Evolutionary conservation across 331 rosid species (phyloP).

Genomic region (Saraca asoca): DNA sequence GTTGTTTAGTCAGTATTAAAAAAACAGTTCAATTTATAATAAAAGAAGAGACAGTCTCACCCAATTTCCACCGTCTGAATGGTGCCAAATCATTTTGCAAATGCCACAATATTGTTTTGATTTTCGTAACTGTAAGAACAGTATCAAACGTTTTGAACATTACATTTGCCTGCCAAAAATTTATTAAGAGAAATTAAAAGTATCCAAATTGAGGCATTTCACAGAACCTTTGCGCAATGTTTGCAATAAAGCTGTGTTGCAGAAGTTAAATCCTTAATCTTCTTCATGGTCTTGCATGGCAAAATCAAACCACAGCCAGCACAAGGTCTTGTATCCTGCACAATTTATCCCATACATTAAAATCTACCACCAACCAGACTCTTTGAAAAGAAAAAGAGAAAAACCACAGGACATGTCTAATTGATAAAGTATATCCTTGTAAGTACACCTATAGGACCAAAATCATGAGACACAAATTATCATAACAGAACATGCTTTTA

Average conservation of each 20-base stretch:
- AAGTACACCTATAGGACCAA: too few relatives aligned
- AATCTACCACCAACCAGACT: constrained; percentile 22
- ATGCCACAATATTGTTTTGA: constrained; percentile 96
- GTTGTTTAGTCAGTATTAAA: constrained; percentile 13
- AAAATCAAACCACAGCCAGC: constrained; percentile 70
- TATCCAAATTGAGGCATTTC: constrained; percentile 23
- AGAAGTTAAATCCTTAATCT: constrained; percentile 53
- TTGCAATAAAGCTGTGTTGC: constrained; percentile 61
- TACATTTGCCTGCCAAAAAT: constrained; percentile 15
- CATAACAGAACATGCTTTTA: too few relatives aligned
- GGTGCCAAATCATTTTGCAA: constrained; percentile 94
- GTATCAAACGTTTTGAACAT: constrained; percentile 24
- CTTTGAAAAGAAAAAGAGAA: neutral
- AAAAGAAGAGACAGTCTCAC: constrained; percentile 56
- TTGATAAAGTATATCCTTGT: too few relatives aligned
- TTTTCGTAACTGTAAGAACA: constrained; percentile 62
- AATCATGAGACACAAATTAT: too few relatives aligned
- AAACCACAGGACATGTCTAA: too few relatives aligned
- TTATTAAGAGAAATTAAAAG: constrained; percentile 22
- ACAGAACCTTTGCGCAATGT: constrained; percentile 82
- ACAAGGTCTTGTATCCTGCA: constrained; percentile 75
- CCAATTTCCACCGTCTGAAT: constrained; percentile 94
- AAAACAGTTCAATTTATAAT: neutral
- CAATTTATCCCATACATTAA: constrained; percentile 35
- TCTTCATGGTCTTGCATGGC: constrained; percentile 63